Evolutionary conservation across 805 yeast species (phyloP).

Genomic region (Metschnikowia lachancei): DNA sequence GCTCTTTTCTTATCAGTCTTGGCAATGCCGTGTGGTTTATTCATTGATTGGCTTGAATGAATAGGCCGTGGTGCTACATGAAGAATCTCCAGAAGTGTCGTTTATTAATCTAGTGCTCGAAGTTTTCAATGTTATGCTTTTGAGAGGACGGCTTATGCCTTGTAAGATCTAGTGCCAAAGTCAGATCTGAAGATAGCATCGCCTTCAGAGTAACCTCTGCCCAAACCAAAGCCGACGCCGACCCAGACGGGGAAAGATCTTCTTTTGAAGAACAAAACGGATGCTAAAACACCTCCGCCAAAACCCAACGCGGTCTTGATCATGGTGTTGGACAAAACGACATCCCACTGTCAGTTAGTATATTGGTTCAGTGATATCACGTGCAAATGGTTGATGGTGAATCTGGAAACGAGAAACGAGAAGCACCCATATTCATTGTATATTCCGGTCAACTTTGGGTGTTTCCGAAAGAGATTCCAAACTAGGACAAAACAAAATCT

Average conservation of each 20-base stretch:
- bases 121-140: slow-evolving; percentile 1
- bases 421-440: too few species aligned
- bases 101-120: slow-evolving; percentile 9
- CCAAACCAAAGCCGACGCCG: slow-evolving; percentile 96
- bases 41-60: neutral
- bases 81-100: neutral
- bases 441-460: too few species aligned
- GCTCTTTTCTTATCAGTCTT: too few species aligned
- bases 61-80: neutral
- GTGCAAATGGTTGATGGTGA: too few species aligned
- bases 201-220: slow-evolving; percentile 97
- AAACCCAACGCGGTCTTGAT: slow-evolving; percentile 96
- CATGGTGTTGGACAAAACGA: slow-evolving; percentile 87
- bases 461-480: too few species aligned
- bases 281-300: slow-evolving; percentile 92
- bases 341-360: slow-evolving; percentile 67
- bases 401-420: too few species aligned
- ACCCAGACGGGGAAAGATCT: slow-evolving; percentile 97
- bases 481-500: too few species aligned
- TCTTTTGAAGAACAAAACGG: slow-evolving; percentile 86
- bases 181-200: slow-evolving; percentile 89
- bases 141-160: slow-evolving; percentile 46
- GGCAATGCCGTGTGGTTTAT: too few species aligned
- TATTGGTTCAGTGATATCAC: neutral
- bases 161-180: slow-evolving; percentile 73